Conservation (phyloP, 768 basidiomycete species). For the Mycena epipterygia region DNA sequence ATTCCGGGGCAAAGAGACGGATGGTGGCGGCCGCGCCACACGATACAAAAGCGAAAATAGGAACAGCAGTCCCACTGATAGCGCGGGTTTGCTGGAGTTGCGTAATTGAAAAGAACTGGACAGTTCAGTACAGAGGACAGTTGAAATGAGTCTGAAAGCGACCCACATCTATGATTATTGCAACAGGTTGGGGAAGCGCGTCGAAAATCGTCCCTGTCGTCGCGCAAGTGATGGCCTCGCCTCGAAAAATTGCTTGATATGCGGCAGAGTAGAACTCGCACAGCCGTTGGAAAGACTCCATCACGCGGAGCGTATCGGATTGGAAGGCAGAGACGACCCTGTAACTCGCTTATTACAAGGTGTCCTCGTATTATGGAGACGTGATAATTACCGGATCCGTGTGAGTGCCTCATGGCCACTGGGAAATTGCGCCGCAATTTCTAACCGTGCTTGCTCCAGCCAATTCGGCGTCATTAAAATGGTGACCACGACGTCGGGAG, state of each 20-base stretch:
- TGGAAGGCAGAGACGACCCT: slow-evolving; percentile 12
- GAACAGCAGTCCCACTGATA: slow-evolving; percentile 33
- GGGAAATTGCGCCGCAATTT: no score
- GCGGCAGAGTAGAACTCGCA: background rate
- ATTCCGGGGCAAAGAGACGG: slow-evolving; percentile 37
- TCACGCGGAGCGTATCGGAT: slow-evolving; percentile 3
- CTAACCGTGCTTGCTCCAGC: no score
- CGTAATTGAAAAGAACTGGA: background rate
- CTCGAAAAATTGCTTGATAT: background rate
- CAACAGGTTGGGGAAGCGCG: slow-evolving; percentile 1
- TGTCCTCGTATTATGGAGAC: no score
- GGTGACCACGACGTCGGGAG: no score
- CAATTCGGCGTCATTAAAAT: no score
- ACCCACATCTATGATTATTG: background rate
- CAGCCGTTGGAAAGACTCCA: background rate
- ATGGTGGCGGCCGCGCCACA: slow-evolving; percentile 19
- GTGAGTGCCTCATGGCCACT: no score
- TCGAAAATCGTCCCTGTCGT: slow-evolving; percentile 29
- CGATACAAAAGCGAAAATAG: slow-evolving; percentile 32
- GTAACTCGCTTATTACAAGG: no score
- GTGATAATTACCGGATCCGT: no score
- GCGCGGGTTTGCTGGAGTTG: slow-evolving; percentile 30
- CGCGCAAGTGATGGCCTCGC: slow-evolving; percentile 27
- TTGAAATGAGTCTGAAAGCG: no score
- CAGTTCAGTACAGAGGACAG: no score